A percentile compares a stretch with the other conserved stretches of the same genome.
These are phyloP conservation scores for Pyrus bretschneideri DNA, from an alignment of 306 rosid species.

Conservation along the genomic window DNA sequence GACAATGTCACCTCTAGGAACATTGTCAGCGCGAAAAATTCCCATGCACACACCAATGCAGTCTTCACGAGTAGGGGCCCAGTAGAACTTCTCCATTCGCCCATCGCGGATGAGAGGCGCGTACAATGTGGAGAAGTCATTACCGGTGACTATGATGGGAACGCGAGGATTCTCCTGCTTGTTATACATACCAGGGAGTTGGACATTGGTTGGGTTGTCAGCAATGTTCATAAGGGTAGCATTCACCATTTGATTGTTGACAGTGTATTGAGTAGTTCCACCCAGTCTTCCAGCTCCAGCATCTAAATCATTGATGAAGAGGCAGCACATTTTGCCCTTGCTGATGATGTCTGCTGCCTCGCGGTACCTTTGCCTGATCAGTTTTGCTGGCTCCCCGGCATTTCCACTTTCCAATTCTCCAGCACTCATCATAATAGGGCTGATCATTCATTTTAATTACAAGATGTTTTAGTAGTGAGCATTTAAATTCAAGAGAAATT, in stretches of 20 bases:
- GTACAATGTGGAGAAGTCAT: conserved; percentile 71
- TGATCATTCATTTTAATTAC: conserved; percentile 6
- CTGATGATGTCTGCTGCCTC: conserved; percentile 70
- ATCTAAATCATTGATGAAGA: conserved; percentile 72
- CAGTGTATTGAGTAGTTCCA: conserved; percentile 73
- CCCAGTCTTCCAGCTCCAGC: conserved; percentile 80
- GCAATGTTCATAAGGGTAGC: conserved; percentile 85
- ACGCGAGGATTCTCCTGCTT: conserved; percentile 69
- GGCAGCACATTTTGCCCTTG: conserved; percentile 78
- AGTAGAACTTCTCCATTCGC: conserved; percentile 76
- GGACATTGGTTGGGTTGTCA: conserved; percentile 68
- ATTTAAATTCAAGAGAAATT: not conserved
- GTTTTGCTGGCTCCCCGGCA: conserved; percentile 91
- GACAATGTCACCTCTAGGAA: conserved; percentile 40
- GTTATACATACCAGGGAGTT: conserved; percentile 78
- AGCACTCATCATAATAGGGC: conserved; percentile 92
- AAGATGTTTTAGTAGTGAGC: not conserved
- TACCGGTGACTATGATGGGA: conserved; percentile 61
- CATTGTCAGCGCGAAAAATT: conserved; percentile 40
- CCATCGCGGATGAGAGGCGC: conserved; percentile 85
- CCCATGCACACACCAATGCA: conserved; percentile 65
- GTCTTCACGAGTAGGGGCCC: conserved; percentile 78
- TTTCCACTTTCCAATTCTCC: conserved; percentile 94
- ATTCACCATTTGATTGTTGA: conserved; percentile 78
- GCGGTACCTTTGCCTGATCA: conserved; percentile 79